Evolutionary conservation across 2,329 filamentous ascomycete species (phyloP).

Genomic region (Apiospora rasikravindrae): DNA sequence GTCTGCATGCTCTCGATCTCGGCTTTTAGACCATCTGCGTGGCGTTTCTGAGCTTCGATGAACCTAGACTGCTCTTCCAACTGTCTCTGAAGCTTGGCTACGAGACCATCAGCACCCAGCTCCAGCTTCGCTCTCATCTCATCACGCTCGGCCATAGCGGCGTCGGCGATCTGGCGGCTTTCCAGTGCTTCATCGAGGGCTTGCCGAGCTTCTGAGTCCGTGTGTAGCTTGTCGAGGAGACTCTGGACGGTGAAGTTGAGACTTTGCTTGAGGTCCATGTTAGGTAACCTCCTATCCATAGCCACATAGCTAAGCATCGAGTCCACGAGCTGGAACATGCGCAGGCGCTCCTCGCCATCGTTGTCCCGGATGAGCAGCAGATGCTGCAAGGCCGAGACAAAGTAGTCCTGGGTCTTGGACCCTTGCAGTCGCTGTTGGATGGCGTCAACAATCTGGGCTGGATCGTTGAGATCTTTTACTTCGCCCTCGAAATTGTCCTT

Average conservation of each 20-base stretch:
- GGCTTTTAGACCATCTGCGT: constrained; percentile 85
- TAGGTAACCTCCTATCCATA: constrained; percentile 93
- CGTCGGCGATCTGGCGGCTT: constrained; percentile 90
- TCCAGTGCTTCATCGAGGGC: constrained; percentile 91
- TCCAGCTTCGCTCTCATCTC: constrained; percentile 90
- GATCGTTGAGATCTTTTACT: constrained; percentile 90
- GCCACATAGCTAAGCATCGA: constrained; percentile 99
- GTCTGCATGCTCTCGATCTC: constrained; percentile 88
- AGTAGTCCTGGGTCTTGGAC: constrained; percentile 90
- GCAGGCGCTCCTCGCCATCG: constrained; percentile 86
- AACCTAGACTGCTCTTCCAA: constrained; percentile 91
- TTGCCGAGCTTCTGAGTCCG: constrained; percentile 91
- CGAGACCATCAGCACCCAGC: constrained; percentile 89
- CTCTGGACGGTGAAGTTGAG: constrained; percentile 97
- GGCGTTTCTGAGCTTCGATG: constrained; percentile 85
- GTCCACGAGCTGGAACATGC: constrained; percentile 97
- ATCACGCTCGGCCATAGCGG: constrained; percentile 94
- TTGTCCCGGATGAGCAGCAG: constrained; percentile 90
- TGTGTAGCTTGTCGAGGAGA: constrained; percentile 92
- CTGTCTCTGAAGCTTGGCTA: constrained; percentile 90
- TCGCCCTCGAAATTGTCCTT: constrained; percentile 87
- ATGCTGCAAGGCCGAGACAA: constrained; percentile 93
- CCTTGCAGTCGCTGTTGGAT: constrained; percentile 86
- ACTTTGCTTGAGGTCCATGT: constrained; percentile 97
- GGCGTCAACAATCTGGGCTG: constrained; percentile 89